Conservation (phyloP, 2,329 filamentous ascomycete species). For the Zymoseptoria crescenta region DNA sequence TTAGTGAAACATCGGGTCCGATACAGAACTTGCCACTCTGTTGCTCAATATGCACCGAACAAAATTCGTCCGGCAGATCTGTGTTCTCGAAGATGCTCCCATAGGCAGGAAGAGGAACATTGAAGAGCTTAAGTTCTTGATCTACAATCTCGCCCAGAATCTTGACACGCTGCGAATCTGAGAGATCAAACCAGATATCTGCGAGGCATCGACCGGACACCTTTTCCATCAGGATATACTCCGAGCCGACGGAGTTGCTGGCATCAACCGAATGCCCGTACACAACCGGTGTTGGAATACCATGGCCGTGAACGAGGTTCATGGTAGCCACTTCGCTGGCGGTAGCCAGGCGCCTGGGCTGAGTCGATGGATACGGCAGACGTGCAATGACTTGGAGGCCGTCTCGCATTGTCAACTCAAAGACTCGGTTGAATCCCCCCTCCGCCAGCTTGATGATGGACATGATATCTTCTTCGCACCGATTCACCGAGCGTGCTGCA, state of each 20-base stretch:
- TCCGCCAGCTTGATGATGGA: slow-evolving; percentile 17
- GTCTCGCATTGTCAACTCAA: slow-evolving; percentile 18
- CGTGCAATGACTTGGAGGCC: slow-evolving; percentile 20
- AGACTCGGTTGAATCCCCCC: slow-evolving; percentile 21
- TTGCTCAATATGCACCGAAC: slow-evolving; percentile 3
- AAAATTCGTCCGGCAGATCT: slow-evolving; percentile 12
- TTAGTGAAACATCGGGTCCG: slow-evolving; percentile 27
- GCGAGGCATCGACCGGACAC: slow-evolving; percentile 12
- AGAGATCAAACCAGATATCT: slow-evolving; percentile 19
- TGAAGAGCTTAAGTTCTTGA: slow-evolving; percentile 24
- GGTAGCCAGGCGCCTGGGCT: slow-evolving; percentile 13
- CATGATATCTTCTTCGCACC: slow-evolving; percentile 2
- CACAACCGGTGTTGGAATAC: slow-evolving; percentile 17
- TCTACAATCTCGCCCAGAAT: slow-evolving; percentile 21
- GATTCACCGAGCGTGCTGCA: slow-evolving; percentile 5
- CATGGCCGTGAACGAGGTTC: slow-evolving; percentile 13
- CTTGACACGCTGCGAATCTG: slow-evolving; percentile 17
- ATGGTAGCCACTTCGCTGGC: slow-evolving; percentile 27
- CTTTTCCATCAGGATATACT: slow-evolving; percentile 23
- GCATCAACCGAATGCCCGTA: slow-evolving; percentile 11
- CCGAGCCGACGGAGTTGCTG: slow-evolving; percentile 13
- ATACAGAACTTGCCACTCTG: slow-evolving; percentile 22
- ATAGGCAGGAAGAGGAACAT: slow-evolving; percentile 23
- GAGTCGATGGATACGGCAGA: slow-evolving; percentile 17
- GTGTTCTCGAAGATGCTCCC: slow-evolving; percentile 29